A percentile compares a stretch with the other conserved stretches of the same genome.
phyloP scores from a whole-genome alignment of 176 grass and related monocot species.

The Otatea glauca region DNA sequence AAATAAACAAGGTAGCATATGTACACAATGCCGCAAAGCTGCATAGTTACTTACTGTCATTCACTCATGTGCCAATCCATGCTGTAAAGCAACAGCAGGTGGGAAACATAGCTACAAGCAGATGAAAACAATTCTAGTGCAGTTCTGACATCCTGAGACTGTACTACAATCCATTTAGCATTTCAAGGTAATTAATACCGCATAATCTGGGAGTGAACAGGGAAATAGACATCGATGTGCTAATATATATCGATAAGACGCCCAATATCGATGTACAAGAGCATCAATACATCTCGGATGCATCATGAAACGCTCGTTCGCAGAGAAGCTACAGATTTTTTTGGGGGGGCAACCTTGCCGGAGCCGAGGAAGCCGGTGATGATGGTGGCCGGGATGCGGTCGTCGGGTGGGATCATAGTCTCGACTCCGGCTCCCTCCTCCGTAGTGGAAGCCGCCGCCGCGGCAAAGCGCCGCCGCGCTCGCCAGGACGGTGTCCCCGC shows the following conservation, averaged over 20 bases:
- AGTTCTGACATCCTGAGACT: not conserved
- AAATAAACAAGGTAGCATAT: not conserved
- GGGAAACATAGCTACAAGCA: not conserved
- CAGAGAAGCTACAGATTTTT: not conserved
- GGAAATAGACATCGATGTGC: not conserved
- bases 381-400: conserved; percentile 91
- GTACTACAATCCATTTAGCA: not conserved
- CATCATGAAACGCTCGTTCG: not conserved
- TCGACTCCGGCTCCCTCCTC: conserved; percentile 45
- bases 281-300: not conserved
- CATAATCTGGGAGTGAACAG: not conserved
- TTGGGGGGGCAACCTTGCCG: conserved; percentile 62
- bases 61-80: not conserved
- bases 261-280: not conserved
- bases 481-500: conserved; percentile 26
- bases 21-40: not conserved
- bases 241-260: no score
- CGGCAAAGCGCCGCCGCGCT: conserved; percentile 54
- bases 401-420: conserved; percentile 71
- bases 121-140: not conserved
- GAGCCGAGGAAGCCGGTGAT: conserved; percentile 97
- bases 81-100: not conserved
- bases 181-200: not conserved
- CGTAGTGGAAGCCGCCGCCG: conserved; percentile 54
- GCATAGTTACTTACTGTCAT: not conserved